phyloP scores from a whole-genome alignment of 2,329 filamentous ascomycete species.

The Lecanicillium sp. region DNA sequence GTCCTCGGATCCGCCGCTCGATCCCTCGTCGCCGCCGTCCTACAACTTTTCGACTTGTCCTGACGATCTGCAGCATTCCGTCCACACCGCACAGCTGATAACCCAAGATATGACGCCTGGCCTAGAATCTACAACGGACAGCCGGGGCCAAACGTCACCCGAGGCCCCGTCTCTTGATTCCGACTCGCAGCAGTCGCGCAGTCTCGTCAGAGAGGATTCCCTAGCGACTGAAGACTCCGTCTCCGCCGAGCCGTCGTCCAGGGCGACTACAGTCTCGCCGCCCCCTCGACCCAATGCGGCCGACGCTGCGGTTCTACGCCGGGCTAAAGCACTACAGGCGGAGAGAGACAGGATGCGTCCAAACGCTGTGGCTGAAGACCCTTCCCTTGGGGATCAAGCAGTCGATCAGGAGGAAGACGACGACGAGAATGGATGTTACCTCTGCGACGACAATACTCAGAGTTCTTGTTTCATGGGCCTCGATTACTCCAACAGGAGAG shows the following conservation, averaged over 20 bases:
- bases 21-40: slow-evolving; percentile 31
- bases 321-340: slow-evolving; percentile 26
- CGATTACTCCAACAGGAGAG: slow-evolving; percentile 37
- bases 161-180: slow-evolving; percentile 6
- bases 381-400: neutral
- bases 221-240: slow-evolving; percentile 21
- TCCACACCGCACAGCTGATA: slow-evolving; percentile 22
- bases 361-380: neutral
- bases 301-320: slow-evolving; percentile 24
- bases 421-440: neutral
- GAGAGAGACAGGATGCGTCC: neutral
- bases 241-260: slow-evolving; percentile 27
- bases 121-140: slow-evolving; percentile 12
- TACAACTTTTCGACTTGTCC: slow-evolving; percentile 38
- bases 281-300: slow-evolving; percentile 31
- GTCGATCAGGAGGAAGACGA: neutral
- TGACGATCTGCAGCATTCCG: slow-evolving; percentile 31
- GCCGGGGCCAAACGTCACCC: slow-evolving; percentile 6
- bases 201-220: slow-evolving; percentile 21
- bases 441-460: slow-evolving; percentile 3
- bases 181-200: slow-evolving; percentile 16
- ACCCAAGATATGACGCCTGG: slow-evolving; percentile 18
- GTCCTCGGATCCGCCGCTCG: slow-evolving; percentile 35
- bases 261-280: slow-evolving; percentile 40
- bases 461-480: slow-evolving; percentile 8